These are phyloP conservation scores for Litsea cubeba DNA, from an alignment of 164 flowering plant genomes.

Conservation along the genomic window DNA sequence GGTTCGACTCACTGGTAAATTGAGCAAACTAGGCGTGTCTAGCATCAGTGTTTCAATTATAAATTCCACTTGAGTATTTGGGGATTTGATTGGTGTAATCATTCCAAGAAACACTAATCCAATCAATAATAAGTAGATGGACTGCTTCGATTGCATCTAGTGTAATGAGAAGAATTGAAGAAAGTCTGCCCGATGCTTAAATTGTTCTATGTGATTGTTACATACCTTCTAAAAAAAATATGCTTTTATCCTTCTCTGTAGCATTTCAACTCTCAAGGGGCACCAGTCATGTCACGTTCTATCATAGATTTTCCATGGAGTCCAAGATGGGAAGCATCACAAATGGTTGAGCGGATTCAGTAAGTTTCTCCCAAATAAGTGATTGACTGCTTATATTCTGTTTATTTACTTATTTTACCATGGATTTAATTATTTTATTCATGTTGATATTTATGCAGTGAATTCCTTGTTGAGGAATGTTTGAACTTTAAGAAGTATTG, in stretches of 20 bases:
- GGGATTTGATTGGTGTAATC: too few relatives aligned
- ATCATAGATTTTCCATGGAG: slow-evolving; percentile 84
- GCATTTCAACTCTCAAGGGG: slow-evolving; percentile 64
- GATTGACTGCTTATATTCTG: neutral
- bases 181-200: too few relatives aligned
- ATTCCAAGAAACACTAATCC: too few relatives aligned
- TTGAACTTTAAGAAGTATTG: slow-evolving; percentile 78
- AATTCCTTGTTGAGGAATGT: slow-evolving; percentile 72
- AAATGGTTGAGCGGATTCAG: slow-evolving; percentile 81
- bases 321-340: slow-evolving; percentile 82
- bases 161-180: too few relatives aligned
- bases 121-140: too few relatives aligned
- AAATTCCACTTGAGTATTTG: too few relatives aligned
- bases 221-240: too few relatives aligned
- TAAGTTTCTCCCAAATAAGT: slow-evolving; percentile 32
- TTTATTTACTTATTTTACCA: neutral
- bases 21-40: too few relatives aligned
- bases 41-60: too few relatives aligned
- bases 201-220: too few relatives aligned
- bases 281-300: slow-evolving; percentile 53
- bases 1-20: too few relatives aligned
- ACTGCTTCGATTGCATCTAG: too few relatives aligned
- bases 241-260: slow-evolving; percentile 18
- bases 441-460: slow-evolving; percentile 39
- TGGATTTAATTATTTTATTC: neutral